These are phyloP conservation scores for Podaxis pistillaris DNA, from an alignment of 768 basidiomycete species.

Conservation along the genomic window DNA sequence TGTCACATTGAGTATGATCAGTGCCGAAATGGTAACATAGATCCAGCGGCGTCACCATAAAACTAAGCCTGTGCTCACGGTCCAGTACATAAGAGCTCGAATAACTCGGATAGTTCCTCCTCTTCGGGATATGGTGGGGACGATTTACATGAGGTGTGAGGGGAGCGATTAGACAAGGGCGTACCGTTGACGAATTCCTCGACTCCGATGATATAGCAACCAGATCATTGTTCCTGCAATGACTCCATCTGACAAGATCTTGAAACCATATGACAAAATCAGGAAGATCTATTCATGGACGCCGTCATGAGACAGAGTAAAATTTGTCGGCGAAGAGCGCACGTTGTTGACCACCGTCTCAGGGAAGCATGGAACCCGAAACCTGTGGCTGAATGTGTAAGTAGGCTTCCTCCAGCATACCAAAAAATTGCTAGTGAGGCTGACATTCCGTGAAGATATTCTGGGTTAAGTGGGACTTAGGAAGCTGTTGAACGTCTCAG, in stretches of 20 bases:
- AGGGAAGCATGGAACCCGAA: slow-evolving; percentile 1
- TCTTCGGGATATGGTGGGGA: neutral
- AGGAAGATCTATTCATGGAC: neutral
- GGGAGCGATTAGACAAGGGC: neutral
- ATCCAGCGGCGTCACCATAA: neutral
- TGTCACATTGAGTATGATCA: neutral
- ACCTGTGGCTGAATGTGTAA: neutral
- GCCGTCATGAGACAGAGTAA: too few relatives aligned
- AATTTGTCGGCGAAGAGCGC: neutral
- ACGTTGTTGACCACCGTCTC: neutral
- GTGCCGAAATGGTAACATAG: neutral
- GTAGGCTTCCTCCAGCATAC: neutral
- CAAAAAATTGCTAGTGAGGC: neutral
- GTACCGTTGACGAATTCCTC: neutral
- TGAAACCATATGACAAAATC: neutral
- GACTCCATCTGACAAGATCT: slow-evolving; percentile 5
- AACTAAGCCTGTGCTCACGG: neutral
- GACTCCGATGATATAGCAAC: slow-evolving; percentile 5
- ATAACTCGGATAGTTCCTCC: neutral
- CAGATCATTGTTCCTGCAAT: slow-evolving; percentile 7
- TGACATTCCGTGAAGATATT: slow-evolving; percentile 2
- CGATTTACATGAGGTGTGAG: neutral
- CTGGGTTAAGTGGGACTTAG: neutral
- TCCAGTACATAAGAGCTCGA: neutral
- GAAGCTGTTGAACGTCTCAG: neutral